These are phyloP conservation scores for Penicillium griseofulvum DNA, from an alignment of 2,329 filamentous ascomycete species.

Conservation along the genomic window DNA sequence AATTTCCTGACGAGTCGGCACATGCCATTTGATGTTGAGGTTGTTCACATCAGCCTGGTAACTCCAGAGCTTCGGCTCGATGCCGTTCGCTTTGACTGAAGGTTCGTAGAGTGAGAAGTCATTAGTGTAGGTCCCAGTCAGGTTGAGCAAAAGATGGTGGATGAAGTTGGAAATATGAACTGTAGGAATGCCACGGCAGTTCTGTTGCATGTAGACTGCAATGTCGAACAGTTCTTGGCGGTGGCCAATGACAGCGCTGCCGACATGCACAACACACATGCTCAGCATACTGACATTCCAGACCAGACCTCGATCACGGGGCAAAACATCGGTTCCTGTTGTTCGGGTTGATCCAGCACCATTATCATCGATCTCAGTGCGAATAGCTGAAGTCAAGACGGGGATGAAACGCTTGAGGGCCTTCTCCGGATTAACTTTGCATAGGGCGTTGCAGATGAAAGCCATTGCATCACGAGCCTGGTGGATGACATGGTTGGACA, in stretches of 20 bases:
- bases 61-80: constrained; percentile 82
- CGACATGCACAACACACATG: constrained; percentile 97
- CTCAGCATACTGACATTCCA: constrained; percentile 97
- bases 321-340: constrained; percentile 88
- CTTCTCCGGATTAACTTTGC: constrained; percentile 93
- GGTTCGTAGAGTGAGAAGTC: constrained; percentile 87
- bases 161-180: constrained; percentile 98
- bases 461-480: constrained; percentile 97
- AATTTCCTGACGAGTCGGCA: constrained; percentile 74
- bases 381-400: constrained; percentile 85
- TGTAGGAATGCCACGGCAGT: constrained; percentile 87
- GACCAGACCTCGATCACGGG: constrained; percentile 85
- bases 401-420: constrained; percentile 87
- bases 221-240: constrained; percentile 87
- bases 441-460: constrained; percentile 93
- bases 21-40: constrained; percentile 87
- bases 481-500: constrained; percentile 91
- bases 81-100: constrained; percentile 65
- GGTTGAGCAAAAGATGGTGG: constrained; percentile 89
- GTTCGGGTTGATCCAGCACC: constrained; percentile 92
- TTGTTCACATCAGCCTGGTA: constrained; percentile 69
- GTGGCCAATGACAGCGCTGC: constrained; percentile 82
- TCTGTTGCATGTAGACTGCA: constrained; percentile 92
- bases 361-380: constrained; percentile 95
- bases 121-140: constrained; percentile 90